phyloP scores from a whole-genome alignment of 192 early-diverging fungal species.

The Backusella mclennaniae region DNA sequence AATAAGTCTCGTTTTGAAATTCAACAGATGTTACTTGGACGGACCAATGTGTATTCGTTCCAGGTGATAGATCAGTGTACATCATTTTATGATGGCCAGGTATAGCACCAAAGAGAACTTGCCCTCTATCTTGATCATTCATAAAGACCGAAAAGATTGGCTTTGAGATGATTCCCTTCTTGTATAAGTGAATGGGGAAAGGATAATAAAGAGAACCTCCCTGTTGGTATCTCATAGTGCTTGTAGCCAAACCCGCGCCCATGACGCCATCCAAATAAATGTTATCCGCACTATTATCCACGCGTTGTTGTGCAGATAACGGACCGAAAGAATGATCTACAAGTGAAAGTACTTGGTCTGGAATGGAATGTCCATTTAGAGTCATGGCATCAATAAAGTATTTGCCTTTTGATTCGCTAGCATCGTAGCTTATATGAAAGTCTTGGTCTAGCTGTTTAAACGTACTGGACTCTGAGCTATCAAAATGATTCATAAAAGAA shows the following conservation, averaged over 20 bases:
- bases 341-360: conserved; percentile 2
- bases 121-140: neutral
- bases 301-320: conserved; percentile 13
- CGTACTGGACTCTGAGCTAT: conserved; percentile 8
- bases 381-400: conserved; percentile 20
- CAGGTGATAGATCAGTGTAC: conserved; percentile 7
- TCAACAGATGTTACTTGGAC: conserved; percentile 9
- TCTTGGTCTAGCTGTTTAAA: neutral
- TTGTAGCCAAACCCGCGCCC: conserved; percentile 21
- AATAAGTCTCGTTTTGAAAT: conserved; percentile 14
- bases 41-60: conserved; percentile 9
- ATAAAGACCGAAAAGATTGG: conserved; percentile 22
- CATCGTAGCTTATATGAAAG: conserved; percentile 18
- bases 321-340: conserved; percentile 12
- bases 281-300: neutral
- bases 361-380: neutral
- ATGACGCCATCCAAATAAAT: conserved; percentile 24
- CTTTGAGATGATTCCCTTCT: neutral
- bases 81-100: neutral
- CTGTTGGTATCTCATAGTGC: conserved; percentile 4
- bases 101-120: conserved; percentile 18
- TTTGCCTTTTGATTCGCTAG: conserved; percentile 5
- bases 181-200: conserved; percentile 16
- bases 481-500: neutral
- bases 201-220: neutral